Evolutionary conservation across 768 basidiomycete genomes (phyloP).

Genomic region (Psilocybe azurescens): DNA sequence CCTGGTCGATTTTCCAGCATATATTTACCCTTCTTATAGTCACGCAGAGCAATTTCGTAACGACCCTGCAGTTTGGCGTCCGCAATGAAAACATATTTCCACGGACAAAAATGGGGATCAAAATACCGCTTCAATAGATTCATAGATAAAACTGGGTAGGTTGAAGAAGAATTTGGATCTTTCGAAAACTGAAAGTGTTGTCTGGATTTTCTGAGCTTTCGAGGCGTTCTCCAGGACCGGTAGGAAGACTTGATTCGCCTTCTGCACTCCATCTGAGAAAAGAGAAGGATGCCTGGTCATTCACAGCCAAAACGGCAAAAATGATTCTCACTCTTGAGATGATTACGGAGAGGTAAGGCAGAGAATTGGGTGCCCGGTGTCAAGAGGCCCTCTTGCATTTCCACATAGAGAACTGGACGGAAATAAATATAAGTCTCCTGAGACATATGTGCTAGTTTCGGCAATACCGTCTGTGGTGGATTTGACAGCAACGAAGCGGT

Average conservation of each 20-base stretch:
- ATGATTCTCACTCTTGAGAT: slow-evolving; percentile 74
- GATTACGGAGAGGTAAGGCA: slow-evolving; percentile 79
- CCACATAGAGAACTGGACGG: slow-evolving; percentile 76
- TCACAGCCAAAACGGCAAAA: slow-evolving; percentile 6
- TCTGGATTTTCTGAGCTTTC: slow-evolving; percentile 91
- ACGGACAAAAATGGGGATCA: not conserved
- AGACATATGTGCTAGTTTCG: not conserved
- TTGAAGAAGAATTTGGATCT: slow-evolving; percentile 99
- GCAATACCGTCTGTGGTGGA: slow-evolving; percentile 88
- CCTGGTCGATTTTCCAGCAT: slow-evolving; percentile 89
- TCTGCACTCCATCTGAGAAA: slow-evolving; percentile 78
- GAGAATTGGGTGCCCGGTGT: slow-evolving; percentile 80
- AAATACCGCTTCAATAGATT: slow-evolving; percentile 83
- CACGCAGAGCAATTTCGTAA: slow-evolving; percentile 91
- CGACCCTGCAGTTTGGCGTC: slow-evolving; percentile 63
- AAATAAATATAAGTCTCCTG: not conserved
- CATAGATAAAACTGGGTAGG: slow-evolving; percentile 88
- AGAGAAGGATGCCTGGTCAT: slow-evolving; percentile 2
- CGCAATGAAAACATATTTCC: not conserved
- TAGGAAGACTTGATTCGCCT: slow-evolving; percentile 95
- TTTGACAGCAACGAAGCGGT: slow-evolving; percentile 97
- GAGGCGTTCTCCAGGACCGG: slow-evolving; percentile 95
- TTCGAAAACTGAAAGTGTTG: slow-evolving; percentile 94
- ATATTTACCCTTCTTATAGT: slow-evolving; percentile 97
- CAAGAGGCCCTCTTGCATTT: slow-evolving; percentile 92